phyloP scores from a whole-genome alignment of 306 rosid species.

The Rosa lucieae region DNA sequence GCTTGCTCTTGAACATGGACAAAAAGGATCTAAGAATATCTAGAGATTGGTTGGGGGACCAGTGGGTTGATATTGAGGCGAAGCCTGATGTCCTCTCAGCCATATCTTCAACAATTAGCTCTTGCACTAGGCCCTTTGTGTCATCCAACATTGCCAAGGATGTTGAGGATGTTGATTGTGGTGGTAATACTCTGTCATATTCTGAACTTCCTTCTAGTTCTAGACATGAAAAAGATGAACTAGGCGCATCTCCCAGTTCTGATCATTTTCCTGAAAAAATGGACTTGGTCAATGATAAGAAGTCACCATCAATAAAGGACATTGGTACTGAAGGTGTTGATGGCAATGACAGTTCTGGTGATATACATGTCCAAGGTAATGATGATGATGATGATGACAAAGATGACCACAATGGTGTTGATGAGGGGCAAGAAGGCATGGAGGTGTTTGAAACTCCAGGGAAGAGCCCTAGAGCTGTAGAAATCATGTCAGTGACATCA shows the following conservation, averaged over 20 bases:
- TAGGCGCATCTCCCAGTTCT: conserved; percentile 22
- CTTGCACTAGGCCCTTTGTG: conserved; percentile 38
- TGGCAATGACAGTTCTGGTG: conserved; percentile 31
- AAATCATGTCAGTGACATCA: conserved; percentile 43
- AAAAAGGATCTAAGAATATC: conserved; percentile 79
- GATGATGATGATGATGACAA: conserved; percentile 32
- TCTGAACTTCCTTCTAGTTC: conserved; percentile 41
- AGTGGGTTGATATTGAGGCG: conserved; percentile 60
- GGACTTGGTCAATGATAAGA: conserved; percentile 28
- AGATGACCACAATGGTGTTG: conserved; percentile 21
- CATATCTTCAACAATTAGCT: conserved; percentile 38
- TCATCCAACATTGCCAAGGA: conserved; percentile 44
- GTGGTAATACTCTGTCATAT: conserved; percentile 38
- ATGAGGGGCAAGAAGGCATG: conserved; percentile 31
- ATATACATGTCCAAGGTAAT: conserved; percentile 35
- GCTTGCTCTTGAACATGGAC: conserved; percentile 50
- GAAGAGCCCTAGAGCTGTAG: conserved; percentile 35
- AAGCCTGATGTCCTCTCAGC: conserved; percentile 63
- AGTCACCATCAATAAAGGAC: conserved; percentile 41
- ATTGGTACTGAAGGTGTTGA: conserved; percentile 31
- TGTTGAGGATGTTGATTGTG: conserved; percentile 39
- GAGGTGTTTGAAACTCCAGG: conserved; percentile 39
- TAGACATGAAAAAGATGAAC: conserved; percentile 31
- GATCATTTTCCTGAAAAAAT: conserved; percentile 43
- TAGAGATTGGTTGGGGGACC: conserved; percentile 84